Conservation (phyloP, 2,329 filamentous ascomycete genomes). For the Plenodomus lindquistii region DNA sequence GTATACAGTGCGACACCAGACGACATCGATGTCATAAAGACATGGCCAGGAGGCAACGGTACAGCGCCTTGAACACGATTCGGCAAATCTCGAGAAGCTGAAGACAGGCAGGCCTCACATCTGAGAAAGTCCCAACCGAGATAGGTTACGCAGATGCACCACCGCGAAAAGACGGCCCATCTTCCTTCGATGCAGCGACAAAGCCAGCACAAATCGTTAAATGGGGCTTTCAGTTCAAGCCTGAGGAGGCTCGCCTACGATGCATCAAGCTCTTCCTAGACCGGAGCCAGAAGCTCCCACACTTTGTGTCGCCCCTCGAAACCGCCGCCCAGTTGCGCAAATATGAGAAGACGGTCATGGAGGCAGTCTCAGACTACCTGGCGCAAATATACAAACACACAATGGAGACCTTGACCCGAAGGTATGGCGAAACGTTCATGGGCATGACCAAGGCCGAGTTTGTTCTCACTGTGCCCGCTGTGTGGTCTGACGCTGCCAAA, state of each 20-base stretch:
- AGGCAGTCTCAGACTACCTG: slow-evolving; percentile 79
- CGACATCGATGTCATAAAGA: slow-evolving; percentile 80
- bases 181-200: slow-evolving; percentile 21
- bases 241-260: slow-evolving; percentile 73
- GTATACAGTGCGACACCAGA: slow-evolving; percentile 77
- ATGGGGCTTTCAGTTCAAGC: slow-evolving; percentile 85
- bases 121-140: slow-evolving; percentile 83
- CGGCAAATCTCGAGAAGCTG: slow-evolving; percentile 4
- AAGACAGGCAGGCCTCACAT: slow-evolving; percentile 63
- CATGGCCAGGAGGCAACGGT: slow-evolving; percentile 79
- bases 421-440: slow-evolving; percentile 81
- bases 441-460: slow-evolving; percentile 75
- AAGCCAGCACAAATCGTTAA: slow-evolving; percentile 49
- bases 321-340: slow-evolving; percentile 76
- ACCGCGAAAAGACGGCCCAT: slow-evolving; percentile 13
- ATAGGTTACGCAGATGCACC: slow-evolving; percentile 58
- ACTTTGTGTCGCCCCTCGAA: slow-evolving; percentile 77
- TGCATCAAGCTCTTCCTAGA: slow-evolving; percentile 87
- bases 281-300: slow-evolving; percentile 76
- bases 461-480: slow-evolving; percentile 74
- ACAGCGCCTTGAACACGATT: slow-evolving; percentile 5
- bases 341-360: slow-evolving; percentile 75
- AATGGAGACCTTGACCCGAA: slow-evolving; percentile 73
- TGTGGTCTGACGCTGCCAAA: slow-evolving; percentile 86
- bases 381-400: slow-evolving; percentile 76